phyloP scores from a whole-genome alignment of 192 early-diverging fungal genomes.

The Allomyces arbusculus region DNA sequence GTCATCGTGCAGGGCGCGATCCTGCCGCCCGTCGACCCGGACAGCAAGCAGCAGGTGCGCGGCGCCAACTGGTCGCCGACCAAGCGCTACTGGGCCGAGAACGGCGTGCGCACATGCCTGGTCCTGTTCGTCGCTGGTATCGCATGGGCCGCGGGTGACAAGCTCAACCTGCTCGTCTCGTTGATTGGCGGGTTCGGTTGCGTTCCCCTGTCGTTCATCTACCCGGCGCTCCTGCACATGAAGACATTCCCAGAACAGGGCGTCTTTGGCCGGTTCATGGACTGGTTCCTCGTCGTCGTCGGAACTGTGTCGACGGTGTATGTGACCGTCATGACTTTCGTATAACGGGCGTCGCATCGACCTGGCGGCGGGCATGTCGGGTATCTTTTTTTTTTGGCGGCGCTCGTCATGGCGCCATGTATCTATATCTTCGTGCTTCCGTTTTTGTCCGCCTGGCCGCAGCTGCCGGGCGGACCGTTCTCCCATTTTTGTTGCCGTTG shows the following conservation, averaged over 20 bases:
- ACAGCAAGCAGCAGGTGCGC: conserved; percentile 17
- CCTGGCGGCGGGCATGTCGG: neutral
- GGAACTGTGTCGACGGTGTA: conserved; percentile 53
- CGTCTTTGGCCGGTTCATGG: conserved; percentile 19
- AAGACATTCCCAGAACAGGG: conserved; percentile 32
- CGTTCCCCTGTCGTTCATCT: conserved; percentile 49
- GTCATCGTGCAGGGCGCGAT: conserved; percentile 84
- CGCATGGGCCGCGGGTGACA: conserved; percentile 50
- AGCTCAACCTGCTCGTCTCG: conserved; percentile 64
- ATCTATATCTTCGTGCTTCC: conserved; percentile 6
- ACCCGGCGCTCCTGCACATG: conserved; percentile 69
- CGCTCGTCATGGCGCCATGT: too few relatives aligned
- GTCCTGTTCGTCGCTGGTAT: conserved; percentile 46
- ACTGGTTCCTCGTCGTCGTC: conserved; percentile 41
- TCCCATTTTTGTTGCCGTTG: conserved; percentile 2
- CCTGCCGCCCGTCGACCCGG: conserved; percentile 51
- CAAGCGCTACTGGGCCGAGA: conserved; percentile 62
- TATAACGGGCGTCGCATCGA: conserved; percentile 22
- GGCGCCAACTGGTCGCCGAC: conserved; percentile 17
- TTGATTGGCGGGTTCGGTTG: conserved; percentile 56
- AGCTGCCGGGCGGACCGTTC: conserved; percentile 2
- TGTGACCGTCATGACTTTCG: conserved; percentile 57
- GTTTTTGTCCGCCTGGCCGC: neutral
- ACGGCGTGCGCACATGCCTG: conserved; percentile 48
- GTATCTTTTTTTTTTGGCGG: too few relatives aligned